phyloP scores from a whole-genome alignment of 345 rosid genomes.

The Angophora floribunda region DNA sequence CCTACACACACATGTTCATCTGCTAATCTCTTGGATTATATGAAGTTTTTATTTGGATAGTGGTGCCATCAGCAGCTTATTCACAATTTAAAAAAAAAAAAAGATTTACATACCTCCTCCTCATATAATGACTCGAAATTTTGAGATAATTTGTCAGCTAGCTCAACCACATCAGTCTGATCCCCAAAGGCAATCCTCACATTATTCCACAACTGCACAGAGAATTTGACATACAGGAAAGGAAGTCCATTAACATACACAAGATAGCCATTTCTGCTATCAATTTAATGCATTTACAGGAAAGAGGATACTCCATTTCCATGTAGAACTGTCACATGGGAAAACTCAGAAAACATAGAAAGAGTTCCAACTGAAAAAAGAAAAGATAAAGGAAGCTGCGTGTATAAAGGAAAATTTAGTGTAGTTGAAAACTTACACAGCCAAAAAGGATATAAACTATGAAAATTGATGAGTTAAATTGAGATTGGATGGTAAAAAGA shows the following conservation, averaged over 20 bases:
- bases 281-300: not conserved
- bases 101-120: conserved; percentile 52
- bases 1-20: not conserved
- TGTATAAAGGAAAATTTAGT: not conserved
- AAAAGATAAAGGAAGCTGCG: not conserved
- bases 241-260: not conserved
- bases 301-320: not conserved
- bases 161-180: conserved; percentile 66
- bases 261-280: not conserved
- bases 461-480: not conserved
- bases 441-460: not conserved
- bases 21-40: not conserved
- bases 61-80: not conserved
- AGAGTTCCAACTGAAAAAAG: not conserved
- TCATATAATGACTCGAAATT: conserved; percentile 61
- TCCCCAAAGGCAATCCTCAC: conserved; percentile 52
- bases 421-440: not conserved
- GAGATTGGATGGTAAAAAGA: not conserved
- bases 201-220: conserved; percentile 73
- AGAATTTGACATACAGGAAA: not conserved
- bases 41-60: not conserved
- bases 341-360: not conserved
- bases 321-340: not conserved
- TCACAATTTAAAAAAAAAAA: not conserved
- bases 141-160: conserved; percentile 60